Base-by-base conservation (phyloP, 2,329 filamentous ascomycete species). In the Dichotomopilus funicola region DNA sequence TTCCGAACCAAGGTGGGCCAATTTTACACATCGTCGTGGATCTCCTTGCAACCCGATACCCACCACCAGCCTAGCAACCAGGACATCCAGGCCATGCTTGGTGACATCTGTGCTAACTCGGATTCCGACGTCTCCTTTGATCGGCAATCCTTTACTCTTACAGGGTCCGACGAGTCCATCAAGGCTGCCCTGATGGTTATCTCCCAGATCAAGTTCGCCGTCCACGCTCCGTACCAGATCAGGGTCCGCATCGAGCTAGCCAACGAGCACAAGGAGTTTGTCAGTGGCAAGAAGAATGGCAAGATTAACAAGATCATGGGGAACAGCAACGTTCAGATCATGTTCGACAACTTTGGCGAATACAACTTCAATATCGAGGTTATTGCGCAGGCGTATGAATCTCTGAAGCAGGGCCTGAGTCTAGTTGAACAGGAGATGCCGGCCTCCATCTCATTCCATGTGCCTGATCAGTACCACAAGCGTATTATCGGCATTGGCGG, bases 301-400 rank as follows among this genome's bases (percentile, higher is more conserved):
- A 99, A 99, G 76, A 99, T 99, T 73, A 99, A 99, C 79, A 99
- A 99, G 79, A 99, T 99, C 67, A 99, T 99, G 94, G 94, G 92
- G 31, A 92, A 97, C 72, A 96, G 91, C 79, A 96, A 95, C 65
- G 94, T 99, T 10, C 94, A 99, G 73, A 97, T 99, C 67, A 92
- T 99, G 61, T 99, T 99, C 64, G 94, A 99, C 69, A 91, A 91
- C 60, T 99, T 97, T 77, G 96, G 96, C 72, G 94, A 99, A 75
- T 99, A 97, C 80, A 97, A 99, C 73, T 99, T 99, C 78, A 96
- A 97, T 73, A 99, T 99, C 62, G 94, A 99, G 68, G 92, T 99
- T 54, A 91, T 94, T 68, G 91, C 89, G 46, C 86, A 86, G 54
- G 88, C 89, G 64, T 97, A 96, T 70, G 91, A 96, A 61, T 91